Base-by-base conservation (phyloP, 116 monocot genomes). In the Iris pallida region DNA sequence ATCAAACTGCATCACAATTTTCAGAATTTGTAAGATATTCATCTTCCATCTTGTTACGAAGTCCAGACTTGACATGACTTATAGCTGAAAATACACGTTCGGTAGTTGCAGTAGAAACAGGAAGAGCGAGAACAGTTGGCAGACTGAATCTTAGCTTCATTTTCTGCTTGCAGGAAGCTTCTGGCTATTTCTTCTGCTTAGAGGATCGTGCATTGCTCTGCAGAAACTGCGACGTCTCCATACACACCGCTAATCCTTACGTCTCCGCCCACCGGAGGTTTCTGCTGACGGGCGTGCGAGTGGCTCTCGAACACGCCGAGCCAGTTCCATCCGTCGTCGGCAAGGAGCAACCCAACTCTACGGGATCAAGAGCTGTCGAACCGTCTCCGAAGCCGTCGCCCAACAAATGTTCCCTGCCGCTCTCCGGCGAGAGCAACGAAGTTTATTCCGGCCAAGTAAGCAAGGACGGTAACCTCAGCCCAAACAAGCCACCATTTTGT, bases 151-250 rank as follows among this genome's bases (percentile, higher is more conserved):
- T n/a, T n/a, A n/a, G n/a, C n/a, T n/a, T 14, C 45, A 65, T 0
- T 14, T 54, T 46, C 20, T 40, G 40, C 47, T 59, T 77, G 15
- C 88, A 91, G 95, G 95, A 95, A 73, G 71, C 76, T 69, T 76
- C 88, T 68, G 88, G 86, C 16, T 95, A 86, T 63, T 95, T 95
- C 77, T 91, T 95, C 77, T 91, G 91, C 58, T 68, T 91, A 52
- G 94, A 94, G 67, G 94, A 94, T 48, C 79, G 94, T 44, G 94
- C 94, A 5, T 73, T 94, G 63, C 73, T 94, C 5, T 94, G 94
- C 59, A 73, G 88, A 59, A 83, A 86, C 54, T 94, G 94, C 66
- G 94, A 94, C 71, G 74, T 83, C 57, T 45, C 88, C 45, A 81
- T 94, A 57, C 95, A 91, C 64, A 77, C 82, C n/a, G 74, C 76